Percentiles rank a stretch among this genome's conserved stretches.
Conservation (phyloP, 140 eudicot species). For the Senecio squalidus region DNA sequence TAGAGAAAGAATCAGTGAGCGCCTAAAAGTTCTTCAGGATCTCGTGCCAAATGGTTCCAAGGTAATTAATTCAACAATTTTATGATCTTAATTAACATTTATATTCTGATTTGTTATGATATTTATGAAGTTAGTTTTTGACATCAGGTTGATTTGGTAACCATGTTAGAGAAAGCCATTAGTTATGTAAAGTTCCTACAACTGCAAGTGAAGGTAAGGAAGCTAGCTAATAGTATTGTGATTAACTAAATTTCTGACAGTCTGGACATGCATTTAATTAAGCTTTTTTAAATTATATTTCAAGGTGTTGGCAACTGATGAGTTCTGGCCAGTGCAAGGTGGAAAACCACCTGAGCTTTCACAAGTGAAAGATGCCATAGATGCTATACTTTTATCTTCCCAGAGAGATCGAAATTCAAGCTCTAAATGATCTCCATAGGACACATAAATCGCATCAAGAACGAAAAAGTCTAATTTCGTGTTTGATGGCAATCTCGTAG, state of each 20-base stretch:
- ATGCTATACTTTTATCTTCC: conserved; percentile 79
- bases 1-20: conserved; percentile 88
- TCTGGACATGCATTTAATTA: conserved; percentile 4
- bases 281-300: background rate
- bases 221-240: background rate
- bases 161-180: conserved; percentile 97
- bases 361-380: conserved; percentile 92
- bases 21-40: conserved; percentile 85
- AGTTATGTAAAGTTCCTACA: conserved; percentile 96
- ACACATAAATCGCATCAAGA: background rate
- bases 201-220: conserved; percentile 85
- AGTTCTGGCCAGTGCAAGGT: conserved; percentile 95
- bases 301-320: conserved; percentile 96
- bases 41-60: conserved; percentile 98
- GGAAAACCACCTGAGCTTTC: conserved; percentile 93
- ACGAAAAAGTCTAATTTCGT: background rate
- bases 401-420: conserved; percentile 59
- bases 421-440: conserved; percentile 29
- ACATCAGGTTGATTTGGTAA: conserved; percentile 96
- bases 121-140: background rate
- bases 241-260: background rate
- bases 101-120: background rate
- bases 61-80: conserved; percentile 35
- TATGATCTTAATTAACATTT: background rate
- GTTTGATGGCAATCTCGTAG: background rate